Evolutionary conservation across 225 moss, liverwort and hornwort genomes (phyloP), one percentile per base, ranked within the genome.

Genomic region (Ulota crispa): DNA sequence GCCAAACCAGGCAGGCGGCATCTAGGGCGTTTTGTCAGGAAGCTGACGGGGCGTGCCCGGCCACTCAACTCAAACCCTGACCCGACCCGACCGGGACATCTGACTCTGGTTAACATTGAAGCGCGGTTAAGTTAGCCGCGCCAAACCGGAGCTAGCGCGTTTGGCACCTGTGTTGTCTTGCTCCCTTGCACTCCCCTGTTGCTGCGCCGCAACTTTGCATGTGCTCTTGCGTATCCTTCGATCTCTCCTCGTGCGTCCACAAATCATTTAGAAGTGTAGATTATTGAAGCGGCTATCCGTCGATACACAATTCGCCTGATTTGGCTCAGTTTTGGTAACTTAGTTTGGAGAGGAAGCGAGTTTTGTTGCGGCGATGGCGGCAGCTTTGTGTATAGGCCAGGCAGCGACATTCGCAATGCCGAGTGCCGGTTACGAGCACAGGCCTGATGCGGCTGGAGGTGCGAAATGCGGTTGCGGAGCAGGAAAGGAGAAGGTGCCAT

Each of bases 371-470:
- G 75, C 75, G 54, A 85, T 83, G 88, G 87, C 87, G 76, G 91
- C 89, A 77, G 91, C 89, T 72, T 78, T 82, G 85, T 91, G 89
- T 74, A 78, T 82, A 85, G 87, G 84, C 32, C 91, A 82, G 69
- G 76, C 79, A 63, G 81, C 78, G 60, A 80, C 66, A 36, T 73
- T 78, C 13, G 79, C 78, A 63, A 85, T 89, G 89, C 89, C 89
- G 68, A 83, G 86, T 26, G 77, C 70, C 1, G 83, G 85, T 1
- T 87, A 74, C 76, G 96, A 92, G 82, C 88, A 93, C 65, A 93
- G 96, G 10, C 86, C 91, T 2, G 96, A 97, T 87, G 87, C 90
- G 2, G 87, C 95, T 1, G 96, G 96, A 82, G 91, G 93, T 60
- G 90, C 94, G 27, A 88, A 92, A 71, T 89, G 79, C 15, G 87